Evolutionary conservation across 2,329 filamentous ascomycete genomes (phyloP).

Genomic region (Clarireedia monteithiana): DNA sequence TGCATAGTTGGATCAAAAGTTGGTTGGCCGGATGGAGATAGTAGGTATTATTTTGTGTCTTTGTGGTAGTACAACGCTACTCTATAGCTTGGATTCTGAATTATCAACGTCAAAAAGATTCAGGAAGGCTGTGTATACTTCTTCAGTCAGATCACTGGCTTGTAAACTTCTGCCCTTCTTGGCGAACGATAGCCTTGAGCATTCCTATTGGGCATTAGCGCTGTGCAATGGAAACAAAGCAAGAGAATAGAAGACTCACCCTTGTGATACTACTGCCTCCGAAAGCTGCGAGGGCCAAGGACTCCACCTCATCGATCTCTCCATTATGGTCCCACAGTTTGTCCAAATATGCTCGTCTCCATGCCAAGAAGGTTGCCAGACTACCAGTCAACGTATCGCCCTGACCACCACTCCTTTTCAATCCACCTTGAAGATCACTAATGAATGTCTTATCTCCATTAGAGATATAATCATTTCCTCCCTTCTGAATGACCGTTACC

Average conservation of each 20-base stretch:
- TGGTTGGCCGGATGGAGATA: background rate
- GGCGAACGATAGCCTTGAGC: slow-evolving; percentile 76
- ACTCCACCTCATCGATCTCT: slow-evolving; percentile 44
- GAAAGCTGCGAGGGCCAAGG: slow-evolving; percentile 74
- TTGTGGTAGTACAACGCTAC: background rate
- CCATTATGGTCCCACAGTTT: slow-evolving; percentile 63
- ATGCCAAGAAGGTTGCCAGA: slow-evolving; percentile 81
- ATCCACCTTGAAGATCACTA: slow-evolving; percentile 70
- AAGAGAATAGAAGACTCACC: slow-evolving; percentile 37
- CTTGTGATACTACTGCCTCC: slow-evolving; percentile 82
- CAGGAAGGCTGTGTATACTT: slow-evolving; percentile 76
- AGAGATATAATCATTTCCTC: slow-evolving; percentile 71
- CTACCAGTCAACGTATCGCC: slow-evolving; percentile 91
- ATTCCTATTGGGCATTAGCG: slow-evolving; percentile 47
- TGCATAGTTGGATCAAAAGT: background rate
- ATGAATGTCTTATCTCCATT: slow-evolving; percentile 69
- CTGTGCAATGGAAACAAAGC: slow-evolving; percentile 6
- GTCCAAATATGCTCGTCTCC: slow-evolving; percentile 81
- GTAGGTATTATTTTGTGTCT: background rate
- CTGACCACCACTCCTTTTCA: slow-evolving; percentile 89
- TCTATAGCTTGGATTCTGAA: slow-evolving; percentile 22
- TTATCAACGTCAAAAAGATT: slow-evolving; percentile 67
- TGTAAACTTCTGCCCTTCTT: slow-evolving; percentile 84
- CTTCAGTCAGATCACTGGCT: slow-evolving; percentile 85
- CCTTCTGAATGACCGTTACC: slow-evolving; percentile 89